These are phyloP conservation scores for Erodium moschatum DNA, from an alignment of 441 rosid species.

Conservation along the genomic window DNA sequence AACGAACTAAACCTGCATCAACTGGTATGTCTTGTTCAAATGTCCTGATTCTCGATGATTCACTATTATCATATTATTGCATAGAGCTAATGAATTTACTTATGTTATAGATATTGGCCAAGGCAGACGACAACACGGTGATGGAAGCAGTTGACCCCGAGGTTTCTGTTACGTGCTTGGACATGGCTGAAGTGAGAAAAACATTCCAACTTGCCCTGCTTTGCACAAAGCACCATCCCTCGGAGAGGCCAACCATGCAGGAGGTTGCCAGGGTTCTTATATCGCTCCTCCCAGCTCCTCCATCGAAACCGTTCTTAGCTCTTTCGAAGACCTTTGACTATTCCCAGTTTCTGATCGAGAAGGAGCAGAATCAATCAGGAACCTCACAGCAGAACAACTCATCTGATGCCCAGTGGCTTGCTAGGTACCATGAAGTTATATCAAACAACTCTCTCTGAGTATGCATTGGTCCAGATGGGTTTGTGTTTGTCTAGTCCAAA, in stretches of 20 bases:
- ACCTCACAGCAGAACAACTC: constrained; percentile 25
- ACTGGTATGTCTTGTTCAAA: constrained; percentile 38
- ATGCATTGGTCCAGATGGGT: not conserved
- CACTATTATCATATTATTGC: too few species aligned
- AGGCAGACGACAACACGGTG: constrained; percentile 57
- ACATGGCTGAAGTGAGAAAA: constrained; percentile 50
- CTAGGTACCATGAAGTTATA: not conserved
- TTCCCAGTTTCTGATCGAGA: constrained; percentile 35
- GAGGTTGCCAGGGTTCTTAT: constrained; percentile 67
- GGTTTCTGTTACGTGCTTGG: constrained; percentile 74
- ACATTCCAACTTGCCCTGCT: constrained; percentile 69
- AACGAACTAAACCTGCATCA: constrained; percentile 73
- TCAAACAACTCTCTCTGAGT: not conserved
- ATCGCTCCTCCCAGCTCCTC: constrained; percentile 51
- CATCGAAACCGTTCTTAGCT: constrained; percentile 30
- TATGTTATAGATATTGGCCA: constrained; percentile 43
- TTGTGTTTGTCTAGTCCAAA: not conserved
- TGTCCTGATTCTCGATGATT: too few species aligned
- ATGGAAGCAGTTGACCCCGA: constrained; percentile 88
- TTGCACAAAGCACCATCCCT: constrained; percentile 61
- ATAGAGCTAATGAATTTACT: too few species aligned
- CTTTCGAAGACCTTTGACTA: constrained; percentile 36
- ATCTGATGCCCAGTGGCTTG: constrained; percentile 28
- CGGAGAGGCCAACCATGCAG: constrained; percentile 79
- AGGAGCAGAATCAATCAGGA: constrained; percentile 29